These are phyloP conservation scores for Candida loeiensis DNA, from an alignment of 805 yeast species.

Conservation along the genomic window DNA sequence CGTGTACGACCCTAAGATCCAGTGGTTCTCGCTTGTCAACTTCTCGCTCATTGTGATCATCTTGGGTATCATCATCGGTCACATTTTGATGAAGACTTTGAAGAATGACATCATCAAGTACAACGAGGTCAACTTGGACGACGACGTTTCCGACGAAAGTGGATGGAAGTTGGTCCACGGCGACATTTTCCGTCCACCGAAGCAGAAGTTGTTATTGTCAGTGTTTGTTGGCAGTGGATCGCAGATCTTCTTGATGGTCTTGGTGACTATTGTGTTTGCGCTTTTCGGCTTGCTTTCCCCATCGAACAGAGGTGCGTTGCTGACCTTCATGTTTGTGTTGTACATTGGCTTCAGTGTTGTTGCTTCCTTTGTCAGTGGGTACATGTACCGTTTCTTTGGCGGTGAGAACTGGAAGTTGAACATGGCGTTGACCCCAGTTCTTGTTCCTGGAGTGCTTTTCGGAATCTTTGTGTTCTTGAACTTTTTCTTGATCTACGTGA, in stretches of 20 bases:
- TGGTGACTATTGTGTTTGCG: constrained; percentile 75
- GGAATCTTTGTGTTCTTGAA: constrained; percentile 64
- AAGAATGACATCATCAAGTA: constrained; percentile 83
- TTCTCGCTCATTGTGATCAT: constrained; percentile 78
- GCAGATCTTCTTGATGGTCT: constrained; percentile 75
- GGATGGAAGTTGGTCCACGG: constrained; percentile 98
- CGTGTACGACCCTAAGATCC: constrained; percentile 87
- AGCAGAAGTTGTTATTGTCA: constrained; percentile 64
- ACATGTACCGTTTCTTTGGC: constrained; percentile 81
- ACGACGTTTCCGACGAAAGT: constrained; percentile 83
- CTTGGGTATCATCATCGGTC: constrained; percentile 73
- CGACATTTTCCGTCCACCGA: constrained; percentile 88
- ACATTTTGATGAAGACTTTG: constrained; percentile 73
- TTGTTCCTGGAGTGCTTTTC: constrained; percentile 82
- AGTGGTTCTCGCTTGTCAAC: constrained; percentile 91
- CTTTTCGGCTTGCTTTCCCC: constrained; percentile 88
- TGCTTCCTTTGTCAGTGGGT: constrained; percentile 86
- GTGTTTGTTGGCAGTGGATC: constrained; percentile 84
- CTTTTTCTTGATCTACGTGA: constrained; percentile 70
- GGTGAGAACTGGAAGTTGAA: constrained; percentile 91
- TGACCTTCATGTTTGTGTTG: constrained; percentile 83
- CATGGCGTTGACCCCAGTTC: constrained; percentile 72
- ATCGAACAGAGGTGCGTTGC: constrained; percentile 88
- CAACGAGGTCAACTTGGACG: constrained; percentile 84
- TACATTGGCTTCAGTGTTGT: constrained; percentile 77